phyloP scores from a whole-genome alignment of 208 protist genomes.

The Vickermania spadyakhi region DNA sequence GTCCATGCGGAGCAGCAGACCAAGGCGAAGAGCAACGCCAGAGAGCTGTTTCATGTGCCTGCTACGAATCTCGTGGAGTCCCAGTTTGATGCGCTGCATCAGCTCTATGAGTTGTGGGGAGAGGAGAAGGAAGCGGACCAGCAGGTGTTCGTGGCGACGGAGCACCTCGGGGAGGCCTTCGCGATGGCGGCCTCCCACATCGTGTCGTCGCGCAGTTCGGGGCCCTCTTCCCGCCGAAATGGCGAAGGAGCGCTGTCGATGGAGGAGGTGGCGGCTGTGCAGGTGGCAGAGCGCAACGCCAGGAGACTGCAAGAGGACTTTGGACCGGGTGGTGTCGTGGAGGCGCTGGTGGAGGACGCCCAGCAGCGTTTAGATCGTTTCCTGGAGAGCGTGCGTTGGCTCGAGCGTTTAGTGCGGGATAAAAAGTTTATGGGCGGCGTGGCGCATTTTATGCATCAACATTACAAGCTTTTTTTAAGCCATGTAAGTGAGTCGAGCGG shows the following conservation, averaged over 20 bases:
- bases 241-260: slow-evolving; percentile 37
- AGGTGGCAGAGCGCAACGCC: slow-evolving; percentile 1
- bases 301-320: not conserved
- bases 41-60: not conserved
- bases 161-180: slow-evolving; percentile 61
- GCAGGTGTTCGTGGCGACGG: slow-evolving; percentile 48
- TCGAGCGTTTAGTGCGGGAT: slow-evolving; percentile 55
- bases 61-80: slow-evolving; percentile 45
- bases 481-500: slow-evolving; percentile 6
- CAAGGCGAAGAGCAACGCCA: not conserved
- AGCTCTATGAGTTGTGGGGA: slow-evolving; percentile 48
- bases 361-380: slow-evolving; percentile 51
- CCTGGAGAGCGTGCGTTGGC: slow-evolving; percentile 34
- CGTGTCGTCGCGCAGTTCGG: not conserved
- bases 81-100: slow-evolving; percentile 48
- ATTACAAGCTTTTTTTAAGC: slow-evolving; percentile 61
- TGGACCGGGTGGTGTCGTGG: not conserved
- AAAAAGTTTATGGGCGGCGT: slow-evolving; percentile 38
- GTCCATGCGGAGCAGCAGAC: not conserved
- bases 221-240: not conserved
- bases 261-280: slow-evolving; percentile 35
- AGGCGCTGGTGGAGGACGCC: slow-evolving; percentile 27
- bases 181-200: slow-evolving; percentile 6
- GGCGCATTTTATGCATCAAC: slow-evolving; percentile 48
- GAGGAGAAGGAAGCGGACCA: slow-evolving; percentile 10